These are phyloP conservation scores for Erythrophleum fordii DNA, from an alignment of 306 rosid species.

Conservation along the genomic window DNA sequence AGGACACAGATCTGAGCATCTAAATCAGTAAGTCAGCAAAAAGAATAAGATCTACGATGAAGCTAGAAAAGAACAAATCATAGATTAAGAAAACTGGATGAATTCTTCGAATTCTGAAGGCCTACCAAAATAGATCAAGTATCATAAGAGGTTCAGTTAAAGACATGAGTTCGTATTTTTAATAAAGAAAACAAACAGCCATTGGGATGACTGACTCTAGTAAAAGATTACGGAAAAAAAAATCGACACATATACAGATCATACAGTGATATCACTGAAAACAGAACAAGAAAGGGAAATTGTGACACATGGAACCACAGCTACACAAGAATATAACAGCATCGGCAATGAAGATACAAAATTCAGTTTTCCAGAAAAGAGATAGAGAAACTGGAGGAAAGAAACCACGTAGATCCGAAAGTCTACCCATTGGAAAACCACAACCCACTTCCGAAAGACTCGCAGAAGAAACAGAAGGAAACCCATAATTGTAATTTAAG, in stretches of 20 bases:
- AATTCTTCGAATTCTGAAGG: not conserved
- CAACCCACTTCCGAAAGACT: conserved; percentile 16
- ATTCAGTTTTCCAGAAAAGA: not conserved
- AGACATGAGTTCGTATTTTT: not conserved
- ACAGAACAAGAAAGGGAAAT: not conserved
- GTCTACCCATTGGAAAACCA: not conserved
- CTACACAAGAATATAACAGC: not conserved
- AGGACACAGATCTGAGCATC: not conserved
- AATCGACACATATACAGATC: not conserved
- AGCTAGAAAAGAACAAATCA: not conserved
- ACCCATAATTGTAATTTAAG: not conserved
- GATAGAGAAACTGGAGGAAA: not conserved
- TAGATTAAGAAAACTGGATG: not conserved
- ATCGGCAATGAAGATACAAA: not conserved
- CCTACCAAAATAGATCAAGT: not conserved
- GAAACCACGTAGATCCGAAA: conserved; percentile 24
- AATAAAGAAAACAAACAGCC: conserved; percentile 5
- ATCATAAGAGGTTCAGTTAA: not conserved
- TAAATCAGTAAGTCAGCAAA: not conserved
- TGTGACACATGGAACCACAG: not conserved
- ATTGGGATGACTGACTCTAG: not conserved
- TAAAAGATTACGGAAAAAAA: too few species aligned
- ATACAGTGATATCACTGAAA: not conserved
- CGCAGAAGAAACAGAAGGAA: not conserved
- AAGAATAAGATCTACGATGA: not conserved